These are phyloP conservation scores for Penicillium verhagenii DNA, from an alignment of 495 filamentous ascomycete genomes.

Conservation along the genomic window DNA sequence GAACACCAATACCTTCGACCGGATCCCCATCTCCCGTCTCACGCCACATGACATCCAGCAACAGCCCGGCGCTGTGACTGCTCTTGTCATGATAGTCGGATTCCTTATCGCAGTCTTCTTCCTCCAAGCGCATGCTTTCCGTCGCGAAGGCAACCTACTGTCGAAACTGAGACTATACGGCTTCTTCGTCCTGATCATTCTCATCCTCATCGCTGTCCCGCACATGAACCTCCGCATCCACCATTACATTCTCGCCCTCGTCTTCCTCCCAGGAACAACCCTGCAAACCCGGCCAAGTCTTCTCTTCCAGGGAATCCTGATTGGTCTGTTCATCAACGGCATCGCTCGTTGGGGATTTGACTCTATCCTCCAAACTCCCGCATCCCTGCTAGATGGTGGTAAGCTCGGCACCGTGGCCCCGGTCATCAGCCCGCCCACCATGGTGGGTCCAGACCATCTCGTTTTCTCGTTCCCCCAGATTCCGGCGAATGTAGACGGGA, in stretches of 20 bases:
- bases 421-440: slow-evolving; percentile 30
- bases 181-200: slow-evolving; percentile 38
- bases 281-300: slow-evolving; percentile 57
- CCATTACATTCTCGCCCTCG: slow-evolving; percentile 62
- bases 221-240: slow-evolving; percentile 62
- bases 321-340: slow-evolving; percentile 66
- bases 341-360: slow-evolving; percentile 66
- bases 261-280: slow-evolving; percentile 57
- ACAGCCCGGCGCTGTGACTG: slow-evolving; percentile 69
- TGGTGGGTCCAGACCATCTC: slow-evolving; percentile 39
- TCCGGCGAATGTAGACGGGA: slow-evolving; percentile 46
- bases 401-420: slow-evolving; percentile 49
- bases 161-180: slow-evolving; percentile 66
- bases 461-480: slow-evolving; percentile 46
- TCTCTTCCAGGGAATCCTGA: slow-evolving; percentile 59
- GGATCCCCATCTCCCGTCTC: slow-evolving; percentile 72
- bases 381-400: slow-evolving; percentile 48
- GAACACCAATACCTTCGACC: slow-evolving; percentile 73
- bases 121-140: slow-evolving; percentile 65
- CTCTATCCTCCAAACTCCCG: slow-evolving; percentile 58
- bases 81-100: slow-evolving; percentile 61
- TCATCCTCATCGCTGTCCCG: slow-evolving; percentile 52
- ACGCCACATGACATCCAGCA: slow-evolving; percentile 71
- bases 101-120: slow-evolving; percentile 52
- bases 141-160: slow-evolving; percentile 63